Conservation (phyloP, 2,329 filamentous ascomycete species). For the Ophiocordyceps camponoti-rufipedis region DNA sequence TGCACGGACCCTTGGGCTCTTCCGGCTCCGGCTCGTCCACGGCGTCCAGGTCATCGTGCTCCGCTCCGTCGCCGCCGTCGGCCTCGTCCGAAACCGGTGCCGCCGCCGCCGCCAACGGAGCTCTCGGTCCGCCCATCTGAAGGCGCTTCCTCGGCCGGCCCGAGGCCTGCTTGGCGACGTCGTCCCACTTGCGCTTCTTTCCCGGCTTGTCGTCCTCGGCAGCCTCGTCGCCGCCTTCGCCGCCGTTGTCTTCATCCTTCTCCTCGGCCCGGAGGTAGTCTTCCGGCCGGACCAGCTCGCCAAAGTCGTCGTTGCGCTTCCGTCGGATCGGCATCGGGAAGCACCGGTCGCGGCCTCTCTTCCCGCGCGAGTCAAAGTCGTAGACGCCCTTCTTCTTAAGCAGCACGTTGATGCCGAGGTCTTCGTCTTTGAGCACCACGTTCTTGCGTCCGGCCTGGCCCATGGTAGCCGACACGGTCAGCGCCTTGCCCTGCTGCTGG, state of each 20-base stretch:
- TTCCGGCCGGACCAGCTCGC: slow-evolving; percentile 81
- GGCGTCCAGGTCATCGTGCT: slow-evolving; percentile 37
- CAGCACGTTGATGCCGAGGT: slow-evolving; percentile 79
- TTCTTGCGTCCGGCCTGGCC: slow-evolving; percentile 75
- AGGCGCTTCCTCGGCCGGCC: slow-evolving; percentile 39
- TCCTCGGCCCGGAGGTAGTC: slow-evolving; percentile 90
- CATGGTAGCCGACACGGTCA: slow-evolving; percentile 75
- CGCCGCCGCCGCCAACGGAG: background rate
- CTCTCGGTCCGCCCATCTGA: slow-evolving; percentile 18
- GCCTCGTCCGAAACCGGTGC: slow-evolving; percentile 26
- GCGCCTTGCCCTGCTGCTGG: slow-evolving; percentile 76
- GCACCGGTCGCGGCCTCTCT: slow-evolving; percentile 80
- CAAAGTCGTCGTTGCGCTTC: slow-evolving; percentile 75
- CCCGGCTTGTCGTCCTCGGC: slow-evolving; percentile 49
- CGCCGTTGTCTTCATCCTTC: slow-evolving; percentile 51
- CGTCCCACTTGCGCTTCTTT: slow-evolving; percentile 90
- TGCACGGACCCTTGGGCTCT: slow-evolving; percentile 48
- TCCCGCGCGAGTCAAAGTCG: slow-evolving; percentile 81
- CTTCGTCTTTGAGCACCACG: slow-evolving; percentile 70
- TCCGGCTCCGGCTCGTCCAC: slow-evolving; percentile 36
- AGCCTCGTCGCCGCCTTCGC: slow-evolving; percentile 18
- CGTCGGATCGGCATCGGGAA: slow-evolving; percentile 74
- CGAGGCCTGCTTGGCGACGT: slow-evolving; percentile 21
- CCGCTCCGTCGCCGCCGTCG: background rate
- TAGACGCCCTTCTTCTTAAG: slow-evolving; percentile 79